phyloP scores from a whole-genome alignment of 805 yeast species.

The Saturnispora gosingensis region DNA sequence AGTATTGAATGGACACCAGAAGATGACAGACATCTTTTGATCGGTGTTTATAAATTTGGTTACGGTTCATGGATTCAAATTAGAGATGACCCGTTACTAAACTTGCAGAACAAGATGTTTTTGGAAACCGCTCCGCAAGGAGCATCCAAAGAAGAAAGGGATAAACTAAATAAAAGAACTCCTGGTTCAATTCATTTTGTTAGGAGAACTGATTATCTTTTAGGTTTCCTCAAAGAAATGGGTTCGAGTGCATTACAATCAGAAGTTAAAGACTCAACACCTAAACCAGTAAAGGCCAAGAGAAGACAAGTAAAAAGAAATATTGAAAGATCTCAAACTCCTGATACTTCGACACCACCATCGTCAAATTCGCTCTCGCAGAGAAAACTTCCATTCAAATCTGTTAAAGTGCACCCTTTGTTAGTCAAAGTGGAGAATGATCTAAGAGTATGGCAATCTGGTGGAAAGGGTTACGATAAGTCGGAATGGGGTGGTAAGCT shows the following conservation, averaged over 20 bases:
- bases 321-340: conserved; percentile 19
- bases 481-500: conserved; percentile 24
- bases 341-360: conserved; percentile 12
- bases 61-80: conserved; percentile 93
- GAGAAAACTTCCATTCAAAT: conserved; percentile 7
- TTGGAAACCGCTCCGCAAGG: conserved; percentile 37
- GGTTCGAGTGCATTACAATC: background rate
- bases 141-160: conserved; percentile 31
- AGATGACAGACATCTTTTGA: conserved; percentile 79
- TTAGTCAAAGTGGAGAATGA: conserved; percentile 23
- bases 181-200: conserved; percentile 92
- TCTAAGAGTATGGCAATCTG: conserved; percentile 24
- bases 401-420: conserved; percentile 15
- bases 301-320: conserved; percentile 15
- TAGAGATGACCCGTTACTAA: conserved; percentile 89
- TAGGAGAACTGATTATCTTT: conserved; percentile 82
- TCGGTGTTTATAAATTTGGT: conserved; percentile 88
- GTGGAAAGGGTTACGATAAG: conserved; percentile 27
- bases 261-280: conserved; percentile 6
- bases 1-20: conserved; percentile 71
- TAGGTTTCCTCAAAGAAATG: conserved; percentile 53
- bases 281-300: conserved; percentile 15
- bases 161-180: conserved; percentile 44
- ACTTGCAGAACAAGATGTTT: conserved; percentile 75
- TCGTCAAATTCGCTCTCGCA: conserved; percentile 1